These are phyloP conservation scores for Hypoxylon perforatum DNA, from an alignment of 495 filamentous ascomycete species.

Conservation along the genomic window DNA sequence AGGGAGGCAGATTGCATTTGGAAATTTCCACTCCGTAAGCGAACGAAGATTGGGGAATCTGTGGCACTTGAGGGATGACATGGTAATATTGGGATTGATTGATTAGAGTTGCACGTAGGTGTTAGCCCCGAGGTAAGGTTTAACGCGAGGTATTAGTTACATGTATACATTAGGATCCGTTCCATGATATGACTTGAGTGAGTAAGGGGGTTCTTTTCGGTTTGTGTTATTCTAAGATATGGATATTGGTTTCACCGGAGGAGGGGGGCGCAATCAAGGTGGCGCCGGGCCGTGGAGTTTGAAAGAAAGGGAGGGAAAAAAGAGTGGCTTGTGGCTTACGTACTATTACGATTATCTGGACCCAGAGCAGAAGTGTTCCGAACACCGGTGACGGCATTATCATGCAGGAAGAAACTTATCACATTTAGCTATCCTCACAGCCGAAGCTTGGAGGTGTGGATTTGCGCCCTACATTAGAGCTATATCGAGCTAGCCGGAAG, in stretches of 20 bases:
- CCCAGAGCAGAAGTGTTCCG: background rate
- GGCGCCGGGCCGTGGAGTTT: background rate
- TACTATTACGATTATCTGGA: slow-evolving; percentile 1
- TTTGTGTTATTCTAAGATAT: slow-evolving; percentile 15
- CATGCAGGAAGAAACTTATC: slow-evolving; percentile 16
- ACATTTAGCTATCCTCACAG: slow-evolving; percentile 7
- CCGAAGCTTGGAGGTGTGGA: slow-evolving; percentile 14
- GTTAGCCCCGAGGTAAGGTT: slow-evolving; percentile 34
- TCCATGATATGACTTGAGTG: slow-evolving; percentile 5
- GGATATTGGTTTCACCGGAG: background rate
- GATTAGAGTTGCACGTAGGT: slow-evolving; percentile 9
- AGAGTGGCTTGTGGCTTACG: slow-evolving; percentile 27
- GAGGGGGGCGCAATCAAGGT: slow-evolving; percentile 1
- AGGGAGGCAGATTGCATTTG: slow-evolving; percentile 24
- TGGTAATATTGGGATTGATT: slow-evolving; percentile 12
- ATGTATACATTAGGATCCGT: background rate
- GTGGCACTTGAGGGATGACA: slow-evolving; percentile 25
- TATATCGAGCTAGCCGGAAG: background rate
- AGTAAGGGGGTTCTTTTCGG: slow-evolving; percentile 11
- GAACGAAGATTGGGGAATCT: slow-evolving; percentile 8
- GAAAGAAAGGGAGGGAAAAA: background rate
- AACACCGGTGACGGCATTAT: slow-evolving; percentile 20
- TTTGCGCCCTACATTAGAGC: slow-evolving; percentile 14
- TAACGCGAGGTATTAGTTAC: slow-evolving; percentile 32
- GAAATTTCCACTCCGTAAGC: slow-evolving; percentile 24